phyloP scores from a whole-genome alignment of 805 yeast species.

The Barnettozyma californica region DNA sequence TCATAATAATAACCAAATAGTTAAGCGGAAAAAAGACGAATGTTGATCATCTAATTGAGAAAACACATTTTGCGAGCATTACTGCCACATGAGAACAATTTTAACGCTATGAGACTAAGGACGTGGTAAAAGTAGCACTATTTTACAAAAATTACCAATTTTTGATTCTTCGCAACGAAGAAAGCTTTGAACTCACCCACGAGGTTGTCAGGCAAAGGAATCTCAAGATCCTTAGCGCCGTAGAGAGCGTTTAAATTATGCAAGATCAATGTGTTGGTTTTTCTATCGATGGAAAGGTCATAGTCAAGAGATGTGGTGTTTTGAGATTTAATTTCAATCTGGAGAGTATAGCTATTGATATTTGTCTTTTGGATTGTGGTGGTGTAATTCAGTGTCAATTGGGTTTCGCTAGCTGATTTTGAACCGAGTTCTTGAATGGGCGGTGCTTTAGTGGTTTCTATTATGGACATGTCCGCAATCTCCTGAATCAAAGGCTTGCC shows the following conservation, averaged over 20 bases:
- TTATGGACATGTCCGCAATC: conserved; percentile 32
- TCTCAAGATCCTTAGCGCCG: conserved; percentile 25
- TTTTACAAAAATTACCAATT: conserved; percentile 28
- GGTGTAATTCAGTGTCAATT: conserved; percentile 20
- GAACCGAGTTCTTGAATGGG: neutral
- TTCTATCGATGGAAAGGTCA: conserved; percentile 25
- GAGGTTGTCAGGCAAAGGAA: conserved; percentile 34
- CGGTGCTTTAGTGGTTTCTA: conserved; percentile 4
- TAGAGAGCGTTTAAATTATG: conserved; percentile 24
- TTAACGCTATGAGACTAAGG: too few species aligned
- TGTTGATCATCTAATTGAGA: too few species aligned
- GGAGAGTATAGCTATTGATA: conserved; percentile 27
- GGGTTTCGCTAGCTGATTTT: neutral
- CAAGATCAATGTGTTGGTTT: conserved; percentile 28
- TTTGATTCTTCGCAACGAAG: conserved; percentile 26
- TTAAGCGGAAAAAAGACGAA: too few species aligned
- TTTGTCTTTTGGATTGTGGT: conserved; percentile 27
- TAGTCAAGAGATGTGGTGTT: conserved; percentile 31
- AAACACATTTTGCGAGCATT: too few species aligned
- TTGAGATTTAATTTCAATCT: conserved; percentile 33
- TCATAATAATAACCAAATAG: too few species aligned
- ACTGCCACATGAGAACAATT: too few species aligned
- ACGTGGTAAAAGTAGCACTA: conserved; percentile 1
- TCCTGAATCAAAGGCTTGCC: conserved; percentile 51
- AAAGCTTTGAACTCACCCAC: conserved; percentile 23